Conservation (phyloP, 352 stramenopile species). For the Phytopythium kandeliae region DNA sequence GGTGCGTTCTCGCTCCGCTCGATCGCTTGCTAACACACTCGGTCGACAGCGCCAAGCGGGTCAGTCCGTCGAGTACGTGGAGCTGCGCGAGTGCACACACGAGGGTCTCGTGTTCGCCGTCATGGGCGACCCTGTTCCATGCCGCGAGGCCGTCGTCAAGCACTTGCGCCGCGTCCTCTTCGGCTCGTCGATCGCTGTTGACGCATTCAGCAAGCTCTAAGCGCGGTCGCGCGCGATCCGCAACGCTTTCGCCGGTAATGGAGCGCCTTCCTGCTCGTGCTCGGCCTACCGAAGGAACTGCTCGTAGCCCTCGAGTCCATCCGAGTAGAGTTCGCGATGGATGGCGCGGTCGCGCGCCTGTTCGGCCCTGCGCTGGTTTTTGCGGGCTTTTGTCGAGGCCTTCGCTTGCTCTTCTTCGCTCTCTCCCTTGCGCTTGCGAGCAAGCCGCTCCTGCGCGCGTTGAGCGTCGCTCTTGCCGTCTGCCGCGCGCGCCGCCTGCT, state of each 20-base stretch:
- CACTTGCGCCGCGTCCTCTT: constrained; percentile 37
- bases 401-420: constrained; percentile 15
- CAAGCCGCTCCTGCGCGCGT: constrained; percentile 34
- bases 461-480: constrained; percentile 31
- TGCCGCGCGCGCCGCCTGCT: constrained; percentile 19
- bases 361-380: constrained; percentile 31
- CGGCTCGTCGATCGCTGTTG: not conserved
- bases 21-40: not conserved
- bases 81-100: constrained; percentile 49
- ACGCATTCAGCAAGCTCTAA: constrained; percentile 1
- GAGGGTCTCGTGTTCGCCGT: constrained; percentile 62
- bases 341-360: constrained; percentile 34
- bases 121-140: constrained; percentile 57
- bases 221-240: not conserved
- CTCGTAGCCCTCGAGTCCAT: constrained; percentile 53
- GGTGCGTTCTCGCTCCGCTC: not conserved
- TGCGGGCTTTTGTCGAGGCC: constrained; percentile 15
- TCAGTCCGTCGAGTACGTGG: constrained; percentile 32
- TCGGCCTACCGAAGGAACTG: constrained; percentile 32
- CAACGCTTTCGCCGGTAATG: not conserved
- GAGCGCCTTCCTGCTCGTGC: not conserved
- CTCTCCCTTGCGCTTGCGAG: constrained; percentile 39
- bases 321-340: constrained; percentile 37
- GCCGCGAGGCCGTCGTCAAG: constrained; percentile 28
- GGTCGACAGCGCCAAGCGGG: constrained; percentile 25